Base-by-base conservation (phyloP, 495 filamentous ascomycete species). In the Cercophora newfieldiana region DNA sequence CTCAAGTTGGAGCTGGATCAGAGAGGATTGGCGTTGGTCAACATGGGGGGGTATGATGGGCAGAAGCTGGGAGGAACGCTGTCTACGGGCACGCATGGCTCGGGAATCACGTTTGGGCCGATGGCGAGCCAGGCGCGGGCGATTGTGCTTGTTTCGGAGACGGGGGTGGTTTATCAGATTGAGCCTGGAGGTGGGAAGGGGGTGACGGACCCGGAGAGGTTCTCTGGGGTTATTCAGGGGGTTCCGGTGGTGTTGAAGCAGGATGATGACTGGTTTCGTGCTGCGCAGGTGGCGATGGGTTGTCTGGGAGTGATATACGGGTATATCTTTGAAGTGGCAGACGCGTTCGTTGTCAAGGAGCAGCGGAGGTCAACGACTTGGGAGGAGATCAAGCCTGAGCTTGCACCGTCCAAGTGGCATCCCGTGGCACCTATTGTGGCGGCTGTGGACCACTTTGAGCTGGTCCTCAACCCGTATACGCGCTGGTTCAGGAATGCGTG, bases 31-130 rank as follows among this genome's bases (percentile, higher is more conserved):
- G 66, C 30, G 1, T 55, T 68, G 12, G 63, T 60, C 59, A 68
- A 68, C 44, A 68, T 68, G 66, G 66, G 66, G 53, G 59, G 60
- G 0, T 68, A 68, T 55, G 66, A 68, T 61, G 66, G 66, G 7
- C 66, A 68, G 54, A 68, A 61, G 25, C 59, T 68, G 14, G 28
- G 54, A 10, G 66, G 66, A 0, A 61, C 66, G 26, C 55, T 68
- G 21, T 68, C 66, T 5, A 68, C 66, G 2, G 66, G 66, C 55
- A 68, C 66, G 16, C 66, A 68, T 30, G 66, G 66, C 22, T 68
- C 66, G 10, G 66, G 66, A 3, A 54, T 48, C 21, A 24, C 7
- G 24, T 68, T 28, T 55, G 66, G 60, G 10, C 66, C 66, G n/a
- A 59, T 68, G 54, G 66, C 66, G 2, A 31, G 26, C 49, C 59